Evolutionary conservation across 2,329 filamentous ascomycete genomes (phyloP), one percentile per base, ranked within the genome.

Genomic region (Colletotrichum eremochloae): DNA sequence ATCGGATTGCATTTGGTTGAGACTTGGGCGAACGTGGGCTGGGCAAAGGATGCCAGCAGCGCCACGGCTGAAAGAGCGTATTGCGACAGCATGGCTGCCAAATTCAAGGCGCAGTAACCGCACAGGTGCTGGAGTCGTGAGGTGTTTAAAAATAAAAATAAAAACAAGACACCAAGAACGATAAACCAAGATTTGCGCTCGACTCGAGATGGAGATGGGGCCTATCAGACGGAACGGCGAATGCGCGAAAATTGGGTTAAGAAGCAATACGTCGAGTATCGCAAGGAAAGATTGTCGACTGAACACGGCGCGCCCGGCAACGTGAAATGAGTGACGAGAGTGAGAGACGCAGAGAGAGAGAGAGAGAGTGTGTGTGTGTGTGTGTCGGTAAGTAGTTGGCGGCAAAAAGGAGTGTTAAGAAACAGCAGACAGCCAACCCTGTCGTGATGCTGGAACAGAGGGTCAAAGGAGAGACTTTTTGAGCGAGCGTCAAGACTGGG

Each of bases 1-100:
- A 92, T 86, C 6, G 96, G 95, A 79, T 97, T 91, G 85, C 95
- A 98, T 53, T 86, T 81, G 9, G 93, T 94, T 68, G 83, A 90
- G 42, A 95, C 94, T 81, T 98, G 96, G 61, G 92, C 94, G 48
- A 86, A 76, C 60, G 86, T 84, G 55, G 88, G 81, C 67, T 87
- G 78, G 12, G 85, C 67, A 69, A 88, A 77, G 68, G 82, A 79
- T 64, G 83, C 83, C 74, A 86, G 76, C 78, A 85, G 82, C 79
- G 80, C 80, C 57, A 81, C 55, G 71, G 82, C 82, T 61, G 83
- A 76, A 62, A 76, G 69, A 56, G 79, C 73, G 56, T 77, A 77
- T 62, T 72, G 77, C 63, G 77, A 75, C 50, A 77, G 65, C 75
- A 77, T 74, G 75, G 78, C 79, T 53, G 67, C 71, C 44, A 11